Conservation (phyloP, 495 filamentous ascomycete genomes). For the Penicillium pulvis region DNA sequence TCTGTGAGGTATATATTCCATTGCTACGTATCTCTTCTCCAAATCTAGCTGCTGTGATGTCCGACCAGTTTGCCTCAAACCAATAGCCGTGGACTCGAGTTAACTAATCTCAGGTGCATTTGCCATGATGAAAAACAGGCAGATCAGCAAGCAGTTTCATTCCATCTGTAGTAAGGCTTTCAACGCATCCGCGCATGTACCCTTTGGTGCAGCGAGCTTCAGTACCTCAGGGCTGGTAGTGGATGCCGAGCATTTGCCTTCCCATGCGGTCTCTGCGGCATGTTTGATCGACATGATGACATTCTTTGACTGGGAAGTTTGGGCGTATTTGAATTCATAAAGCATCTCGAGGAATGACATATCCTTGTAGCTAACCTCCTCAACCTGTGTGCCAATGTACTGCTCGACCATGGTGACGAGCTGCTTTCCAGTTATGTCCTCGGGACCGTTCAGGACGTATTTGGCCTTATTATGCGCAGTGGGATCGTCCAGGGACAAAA, state of each 20-base stretch:
- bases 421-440: slow-evolving; percentile 41
- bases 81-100: not conserved
- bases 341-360: slow-evolving; percentile 32
- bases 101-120: not conserved
- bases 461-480: slow-evolving; percentile 38
- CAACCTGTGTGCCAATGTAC: slow-evolving; percentile 35
- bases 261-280: slow-evolving; percentile 24
- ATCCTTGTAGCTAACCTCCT: slow-evolving; percentile 43
- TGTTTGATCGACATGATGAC: slow-evolving; percentile 30
- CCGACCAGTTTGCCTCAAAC: not conserved
- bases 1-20: too few species aligned
- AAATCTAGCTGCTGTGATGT: too few species aligned
- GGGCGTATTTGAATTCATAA: slow-evolving; percentile 18
- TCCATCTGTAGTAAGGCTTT: slow-evolving; percentile 12
- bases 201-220: slow-evolving; percentile 31
- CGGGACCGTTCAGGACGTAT: slow-evolving; percentile 48
- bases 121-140: too few species aligned
- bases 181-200: slow-evolving; percentile 24
- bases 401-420: slow-evolving; percentile 45
- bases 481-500: slow-evolving; percentile 36
- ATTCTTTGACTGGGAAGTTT: slow-evolving; percentile 23
- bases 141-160: too few species aligned
- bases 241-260: slow-evolving; percentile 31
- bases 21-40: too few species aligned
- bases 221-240: slow-evolving; percentile 41